These are phyloP conservation scores for Casuarina equisetifolia DNA, from an alignment of 306 rosid species.

Conservation along the genomic window DNA sequence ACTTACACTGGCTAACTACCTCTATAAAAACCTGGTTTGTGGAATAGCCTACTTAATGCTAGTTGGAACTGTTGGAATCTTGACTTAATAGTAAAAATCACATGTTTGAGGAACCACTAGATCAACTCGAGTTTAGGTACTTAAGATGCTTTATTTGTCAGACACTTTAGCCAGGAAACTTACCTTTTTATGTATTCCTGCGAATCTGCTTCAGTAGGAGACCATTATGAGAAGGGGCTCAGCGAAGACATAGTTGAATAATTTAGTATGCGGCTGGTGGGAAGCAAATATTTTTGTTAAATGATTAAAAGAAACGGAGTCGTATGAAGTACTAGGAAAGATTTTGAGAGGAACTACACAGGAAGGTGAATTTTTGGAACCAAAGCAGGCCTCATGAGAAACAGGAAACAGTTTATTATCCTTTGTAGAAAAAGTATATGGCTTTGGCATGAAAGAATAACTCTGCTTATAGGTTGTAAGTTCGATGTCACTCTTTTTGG, in stretches of 20 bases:
- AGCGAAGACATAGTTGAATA: neutral
- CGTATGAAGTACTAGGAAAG: neutral
- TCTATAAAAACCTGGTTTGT: neutral
- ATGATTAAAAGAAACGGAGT: neutral
- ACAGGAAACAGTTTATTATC: neutral
- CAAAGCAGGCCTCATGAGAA: neutral
- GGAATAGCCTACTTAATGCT: neutral
- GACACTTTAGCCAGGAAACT: too few species aligned
- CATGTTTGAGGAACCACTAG: neutral
- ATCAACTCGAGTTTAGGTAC: neutral
- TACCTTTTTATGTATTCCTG: neutral
- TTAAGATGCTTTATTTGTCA: too few species aligned
- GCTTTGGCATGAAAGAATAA: neutral
- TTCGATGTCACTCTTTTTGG: neutral
- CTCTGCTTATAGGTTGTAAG: neutral
- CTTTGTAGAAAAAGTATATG: neutral
- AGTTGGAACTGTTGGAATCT: neutral
- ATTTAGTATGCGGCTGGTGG: neutral
- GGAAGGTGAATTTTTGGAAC: neutral
- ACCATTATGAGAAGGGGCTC: neutral
- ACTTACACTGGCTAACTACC: neutral
- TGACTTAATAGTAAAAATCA: neutral
- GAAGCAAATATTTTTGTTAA: neutral
- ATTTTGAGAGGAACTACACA: neutral
- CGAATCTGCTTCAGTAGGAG: neutral